Evolutionary conservation across 2,329 filamentous ascomycete genomes (phyloP), one percentile per base, ranked within the genome.

Genomic region (Rugonectria rugulosa): DNA sequence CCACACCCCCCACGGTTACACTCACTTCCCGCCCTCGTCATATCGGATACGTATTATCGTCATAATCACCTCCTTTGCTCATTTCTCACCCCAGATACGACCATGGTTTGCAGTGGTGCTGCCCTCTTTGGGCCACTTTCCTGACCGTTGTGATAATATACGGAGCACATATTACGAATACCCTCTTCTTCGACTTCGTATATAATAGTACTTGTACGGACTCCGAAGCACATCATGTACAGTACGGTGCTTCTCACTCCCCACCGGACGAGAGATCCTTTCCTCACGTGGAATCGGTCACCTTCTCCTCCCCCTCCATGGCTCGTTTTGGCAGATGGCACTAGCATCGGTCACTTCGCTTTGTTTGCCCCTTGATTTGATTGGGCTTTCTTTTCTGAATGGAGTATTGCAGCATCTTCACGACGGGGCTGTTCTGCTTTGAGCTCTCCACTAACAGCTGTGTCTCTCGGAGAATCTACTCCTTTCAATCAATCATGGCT

Each of bases 81-180:
- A 37, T 49, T 40, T 29, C 46, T 49, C 46, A 49, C 46, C n/a
- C n/a, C 36, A 49, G 36, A 49, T 49, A 36, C 38, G 34, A 49
- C 26, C 26, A 31, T 38, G 46, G 41, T n/a, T n/a, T n/a, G n/a
- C n/a, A 26, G 36, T 49, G 19, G 34, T 38, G 34, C 17, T 38
- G 21, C 34, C 15, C 4, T 38, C 17, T 20, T 11, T 38, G 24
- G 24, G 11, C 24, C 34, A 11, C 34, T 4, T 19, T 11, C 34
- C 8, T 8, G 8, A 10, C 20, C 15, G 19, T 38, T 20, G 15
- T 20, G 17, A 17, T 38, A 38, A 20, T 31, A n/a, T n/a, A n/a
- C n/a, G n/a, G n/a, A n/a, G n/a, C n/a, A n/a, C n/a, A n/a, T n/a
- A n/a, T n/a, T n/a, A n/a, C n/a, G n/a, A n/a, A n/a, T n/a, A n/a